These are phyloP conservation scores for Rosa persica DNA, from an alignment of 306 rosid genomes.

Conservation along the genomic window DNA sequence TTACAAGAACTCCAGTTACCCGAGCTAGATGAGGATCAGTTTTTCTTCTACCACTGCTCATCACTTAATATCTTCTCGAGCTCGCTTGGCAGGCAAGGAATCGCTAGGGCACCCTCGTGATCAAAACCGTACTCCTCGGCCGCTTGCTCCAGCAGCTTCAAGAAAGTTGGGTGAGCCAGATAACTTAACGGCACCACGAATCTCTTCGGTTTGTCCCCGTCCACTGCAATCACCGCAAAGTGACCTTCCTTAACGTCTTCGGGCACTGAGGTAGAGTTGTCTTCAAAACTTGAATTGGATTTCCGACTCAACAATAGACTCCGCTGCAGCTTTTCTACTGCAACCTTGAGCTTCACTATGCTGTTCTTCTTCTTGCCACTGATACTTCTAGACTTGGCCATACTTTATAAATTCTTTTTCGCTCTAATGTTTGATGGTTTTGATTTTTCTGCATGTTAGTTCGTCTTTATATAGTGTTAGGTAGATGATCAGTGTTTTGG, in stretches of 20 bases:
- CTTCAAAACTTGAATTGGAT: background rate
- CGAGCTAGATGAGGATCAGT: background rate
- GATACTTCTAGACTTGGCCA: slow-evolving; percentile 44
- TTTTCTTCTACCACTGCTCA: slow-evolving; percentile 32
- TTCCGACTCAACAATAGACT: slow-evolving; percentile 42
- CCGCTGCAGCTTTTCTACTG: slow-evolving; percentile 62
- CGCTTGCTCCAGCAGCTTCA: slow-evolving; percentile 64
- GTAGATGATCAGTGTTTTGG: background rate
- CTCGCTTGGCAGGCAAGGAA: slow-evolving; percentile 65
- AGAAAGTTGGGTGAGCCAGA: slow-evolving; percentile 54
- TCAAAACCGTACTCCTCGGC: slow-evolving; percentile 84
- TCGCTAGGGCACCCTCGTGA: slow-evolving; percentile 65
- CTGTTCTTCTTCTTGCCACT: slow-evolving; percentile 43
- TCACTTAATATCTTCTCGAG: slow-evolving; percentile 57
- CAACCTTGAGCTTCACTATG: slow-evolving; percentile 53
- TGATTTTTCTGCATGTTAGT: background rate
- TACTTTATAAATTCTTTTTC: background rate
- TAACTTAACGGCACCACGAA: slow-evolving; percentile 66
- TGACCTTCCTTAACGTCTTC: slow-evolving; percentile 87
- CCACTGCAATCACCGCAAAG: slow-evolving; percentile 67
- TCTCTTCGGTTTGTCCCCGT: slow-evolving; percentile 52
- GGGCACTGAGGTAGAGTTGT: slow-evolving; percentile 41
- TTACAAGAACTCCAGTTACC: slow-evolving; percentile 33
- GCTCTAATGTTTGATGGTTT: background rate
- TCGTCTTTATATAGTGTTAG: slow-evolving; percentile 16